Conservation (phyloP, 2,329 filamentous ascomycete species). For the Penicillium sp. region DNA sequence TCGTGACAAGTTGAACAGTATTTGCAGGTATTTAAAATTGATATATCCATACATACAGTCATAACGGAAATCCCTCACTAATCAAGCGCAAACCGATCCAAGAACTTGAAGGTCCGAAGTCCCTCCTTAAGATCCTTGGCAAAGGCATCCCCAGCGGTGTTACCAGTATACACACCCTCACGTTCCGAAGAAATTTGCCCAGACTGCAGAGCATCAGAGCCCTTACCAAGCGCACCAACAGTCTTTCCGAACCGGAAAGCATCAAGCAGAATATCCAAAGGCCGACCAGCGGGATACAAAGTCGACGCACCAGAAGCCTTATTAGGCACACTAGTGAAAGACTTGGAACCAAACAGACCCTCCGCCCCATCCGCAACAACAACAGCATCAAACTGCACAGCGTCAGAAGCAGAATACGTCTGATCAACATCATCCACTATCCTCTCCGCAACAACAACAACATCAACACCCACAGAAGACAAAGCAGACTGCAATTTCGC, state of each 20-base stretch:
- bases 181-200: slow-evolving; percentile 46
- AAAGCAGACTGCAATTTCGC: slow-evolving; percentile 49
- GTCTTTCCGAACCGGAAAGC: slow-evolving; percentile 71
- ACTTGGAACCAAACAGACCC: slow-evolving; percentile 48
- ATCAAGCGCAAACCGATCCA: slow-evolving; percentile 58
- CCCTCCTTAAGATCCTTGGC: slow-evolving; percentile 56
- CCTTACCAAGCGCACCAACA: slow-evolving; percentile 58
- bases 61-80: neutral
- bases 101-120: slow-evolving; percentile 64
- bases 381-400: slow-evolving; percentile 48
- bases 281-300: slow-evolving; percentile 64
- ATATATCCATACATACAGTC: slow-evolving; percentile 3
- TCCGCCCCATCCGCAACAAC: slow-evolving; percentile 58
- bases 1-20: neutral
- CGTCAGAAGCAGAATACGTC: slow-evolving; percentile 67
- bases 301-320: slow-evolving; percentile 50
- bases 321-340: slow-evolving; percentile 18
- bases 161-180: slow-evolving; percentile 39
- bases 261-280: slow-evolving; percentile 62
- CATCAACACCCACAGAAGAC: slow-evolving; percentile 50
- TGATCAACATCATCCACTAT: slow-evolving; percentile 57
- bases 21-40: neutral
- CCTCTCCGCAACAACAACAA: slow-evolving; percentile 61
- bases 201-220: slow-evolving; percentile 40
- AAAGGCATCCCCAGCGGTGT: slow-evolving; percentile 40